Conservation (phyloP, 2,329 filamentous ascomycete species). For the Trichothecium sympodiale region DNA sequence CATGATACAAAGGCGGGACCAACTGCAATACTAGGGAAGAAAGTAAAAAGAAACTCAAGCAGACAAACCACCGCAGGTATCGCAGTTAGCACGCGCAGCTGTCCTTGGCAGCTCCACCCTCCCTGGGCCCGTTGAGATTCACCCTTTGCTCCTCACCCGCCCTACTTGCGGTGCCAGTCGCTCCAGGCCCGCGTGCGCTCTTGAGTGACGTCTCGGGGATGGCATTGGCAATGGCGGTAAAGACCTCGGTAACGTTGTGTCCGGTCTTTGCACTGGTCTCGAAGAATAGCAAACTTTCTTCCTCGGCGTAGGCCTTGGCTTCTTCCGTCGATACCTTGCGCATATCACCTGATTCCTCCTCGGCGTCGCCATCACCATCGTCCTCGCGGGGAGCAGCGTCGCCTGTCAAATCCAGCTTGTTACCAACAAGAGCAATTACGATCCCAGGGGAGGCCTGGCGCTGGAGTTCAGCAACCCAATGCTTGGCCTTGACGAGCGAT, state of each 20-base stretch:
- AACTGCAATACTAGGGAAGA: neutral
- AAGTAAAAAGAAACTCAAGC: constrained; percentile 2
- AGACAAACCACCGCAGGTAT: neutral
- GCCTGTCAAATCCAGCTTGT: constrained; percentile 84
- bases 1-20: no score
- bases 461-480: constrained; percentile 97
- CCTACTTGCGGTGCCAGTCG: constrained; percentile 46
- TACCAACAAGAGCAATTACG: constrained; percentile 92
- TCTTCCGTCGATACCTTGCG: constrained; percentile 86
- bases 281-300: constrained; percentile 90
- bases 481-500: constrained; percentile 90
- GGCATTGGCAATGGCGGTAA: constrained; percentile 94
- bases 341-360: constrained; percentile 59
- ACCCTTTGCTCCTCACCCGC: constrained; percentile 63
- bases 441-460: constrained; percentile 92
- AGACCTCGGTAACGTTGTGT: constrained; percentile 87
- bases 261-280: constrained; percentile 98
- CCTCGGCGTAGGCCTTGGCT: constrained; percentile 86
- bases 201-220: constrained; percentile 96
- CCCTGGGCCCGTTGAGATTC: constrained; percentile 64
- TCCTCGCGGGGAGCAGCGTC: constrained; percentile 36
- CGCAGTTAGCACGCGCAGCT: constrained; percentile 68
- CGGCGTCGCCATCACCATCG: constrained; percentile 42
- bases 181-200: constrained; percentile 64
- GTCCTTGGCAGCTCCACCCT: constrained; percentile 65